Evolutionary conservation across 2,329 filamentous ascomycete genomes (phyloP).

Genomic region (Phoma sp.): DNA sequence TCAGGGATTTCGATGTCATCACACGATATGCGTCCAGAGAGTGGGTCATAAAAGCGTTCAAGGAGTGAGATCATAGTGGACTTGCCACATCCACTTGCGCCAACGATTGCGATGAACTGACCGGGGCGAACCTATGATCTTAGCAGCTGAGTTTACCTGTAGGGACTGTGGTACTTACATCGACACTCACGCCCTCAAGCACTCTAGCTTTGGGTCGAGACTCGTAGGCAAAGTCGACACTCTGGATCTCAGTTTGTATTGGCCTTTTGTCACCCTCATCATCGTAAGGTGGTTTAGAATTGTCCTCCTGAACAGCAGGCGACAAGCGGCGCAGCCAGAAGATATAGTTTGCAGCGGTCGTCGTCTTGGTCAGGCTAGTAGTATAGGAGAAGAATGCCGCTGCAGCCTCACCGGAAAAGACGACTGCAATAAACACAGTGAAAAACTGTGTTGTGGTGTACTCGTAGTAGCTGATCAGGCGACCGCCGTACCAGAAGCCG

Average conservation of each 20-base stretch:
- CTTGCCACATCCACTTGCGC: slow-evolving; percentile 91
- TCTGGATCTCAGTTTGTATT: slow-evolving; percentile 51
- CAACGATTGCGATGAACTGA: slow-evolving; percentile 87
- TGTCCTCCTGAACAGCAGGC: slow-evolving; percentile 47
- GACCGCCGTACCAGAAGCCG: slow-evolving; percentile 49
- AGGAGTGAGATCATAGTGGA: slow-evolving; percentile 88
- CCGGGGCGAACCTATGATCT: slow-evolving; percentile 49
- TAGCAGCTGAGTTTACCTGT: neutral
- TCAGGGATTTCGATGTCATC: slow-evolving; percentile 79
- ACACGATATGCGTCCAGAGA: slow-evolving; percentile 77
- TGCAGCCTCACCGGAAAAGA: slow-evolving; percentile 63
- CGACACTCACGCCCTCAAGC: slow-evolving; percentile 78
- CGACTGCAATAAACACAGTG: slow-evolving; percentile 72
- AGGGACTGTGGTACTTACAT: slow-evolving; percentile 37
- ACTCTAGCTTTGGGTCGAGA: slow-evolving; percentile 77
- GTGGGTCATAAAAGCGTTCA: slow-evolving; percentile 92
- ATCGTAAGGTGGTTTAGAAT: slow-evolving; percentile 39
- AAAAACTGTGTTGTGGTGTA: slow-evolving; percentile 86
- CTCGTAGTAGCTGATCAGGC: slow-evolving; percentile 49
- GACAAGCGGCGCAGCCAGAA: slow-evolving; percentile 51
- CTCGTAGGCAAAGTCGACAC: slow-evolving; percentile 84
- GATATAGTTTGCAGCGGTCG: slow-evolving; percentile 74
- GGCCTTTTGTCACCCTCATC: slow-evolving; percentile 42
- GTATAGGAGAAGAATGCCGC: slow-evolving; percentile 92
- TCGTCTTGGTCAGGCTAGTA: slow-evolving; percentile 93